Conservation (phyloP, 768 basidiomycete species). For the Mycena rebaudengoi region DNA sequence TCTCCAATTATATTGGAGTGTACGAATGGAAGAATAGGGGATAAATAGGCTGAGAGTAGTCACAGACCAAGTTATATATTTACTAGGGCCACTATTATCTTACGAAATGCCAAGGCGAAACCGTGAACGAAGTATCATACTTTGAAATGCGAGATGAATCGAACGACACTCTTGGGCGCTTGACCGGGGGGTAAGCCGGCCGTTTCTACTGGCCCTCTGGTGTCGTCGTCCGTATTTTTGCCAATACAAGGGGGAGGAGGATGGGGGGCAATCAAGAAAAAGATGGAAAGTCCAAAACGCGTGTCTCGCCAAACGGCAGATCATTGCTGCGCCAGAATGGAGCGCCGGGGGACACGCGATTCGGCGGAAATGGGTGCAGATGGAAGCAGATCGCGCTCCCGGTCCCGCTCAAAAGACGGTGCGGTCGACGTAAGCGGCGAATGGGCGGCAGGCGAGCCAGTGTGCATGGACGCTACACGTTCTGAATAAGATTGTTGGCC, state of each 20-base stretch:
- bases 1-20: conserved; percentile 1
- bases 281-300: conserved; percentile 9
- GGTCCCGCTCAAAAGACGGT: conserved; percentile 65
- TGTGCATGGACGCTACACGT: conserved; percentile 51
- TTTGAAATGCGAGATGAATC: conserved; percentile 19
- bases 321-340: conserved; percentile 48
- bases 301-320: neutral
- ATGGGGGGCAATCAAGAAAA: neutral
- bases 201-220: conserved; percentile 8
- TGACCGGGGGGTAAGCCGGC: neutral
- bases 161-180: conserved; percentile 14
- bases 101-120: conserved; percentile 24
- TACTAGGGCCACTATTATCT: conserved; percentile 28
- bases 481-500: conserved; percentile 40
- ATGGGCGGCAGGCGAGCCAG: conserved; percentile 48
- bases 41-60: conserved; percentile 22
- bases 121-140: conserved; percentile 28
- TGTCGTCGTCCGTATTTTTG: conserved; percentile 4
- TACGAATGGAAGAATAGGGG: conserved; percentile 7
- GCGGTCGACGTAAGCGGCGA: conserved; percentile 49
- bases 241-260: conserved; percentile 12
- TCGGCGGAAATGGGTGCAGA: conserved; percentile 56
- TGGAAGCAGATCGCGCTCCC: conserved; percentile 59
- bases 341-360: conserved; percentile 43
- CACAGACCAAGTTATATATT: conserved; percentile 15